A percentile compares a stretch with the other conserved stretches of the same genome.
Conservation (phyloP, 192 early-diverging fungal genomes). For the Umbelopsis isabellina region DNA sequence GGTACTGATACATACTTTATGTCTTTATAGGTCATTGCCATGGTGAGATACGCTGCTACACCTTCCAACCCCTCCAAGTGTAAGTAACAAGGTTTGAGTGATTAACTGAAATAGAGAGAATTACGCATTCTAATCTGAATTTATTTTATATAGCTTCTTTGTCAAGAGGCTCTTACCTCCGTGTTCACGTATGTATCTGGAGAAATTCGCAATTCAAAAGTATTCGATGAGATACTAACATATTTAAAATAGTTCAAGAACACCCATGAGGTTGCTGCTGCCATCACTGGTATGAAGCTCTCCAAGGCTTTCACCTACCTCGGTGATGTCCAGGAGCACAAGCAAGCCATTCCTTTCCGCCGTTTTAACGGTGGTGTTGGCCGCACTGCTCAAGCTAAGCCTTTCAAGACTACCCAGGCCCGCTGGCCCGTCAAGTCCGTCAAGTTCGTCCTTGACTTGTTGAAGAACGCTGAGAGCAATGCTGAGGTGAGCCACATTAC, state of each 20-base stretch:
- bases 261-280: slow-evolving; percentile 92
- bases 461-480: slow-evolving; percentile 96
- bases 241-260: slow-evolving; percentile 78
- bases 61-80: slow-evolving; percentile 78
- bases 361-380: slow-evolving; percentile 95
- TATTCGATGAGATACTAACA: slow-evolving; percentile 2
- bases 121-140: not conserved
- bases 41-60: slow-evolving; percentile 84
- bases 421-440: slow-evolving; percentile 97
- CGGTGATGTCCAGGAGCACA: slow-evolving; percentile 91
- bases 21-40: slow-evolving; percentile 43
- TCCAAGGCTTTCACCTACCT: slow-evolving; percentile 89
- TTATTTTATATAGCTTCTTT: slow-evolving; percentile 65
- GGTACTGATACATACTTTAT: not conserved
- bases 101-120: not conserved
- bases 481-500: slow-evolving; percentile 66
- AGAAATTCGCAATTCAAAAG: not conserved
- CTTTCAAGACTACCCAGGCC: slow-evolving; percentile 79
- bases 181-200: slow-evolving; percentile 62
- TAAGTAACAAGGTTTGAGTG: slow-evolving; percentile 33
- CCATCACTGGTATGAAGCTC: slow-evolving; percentile 90
- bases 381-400: slow-evolving; percentile 94
- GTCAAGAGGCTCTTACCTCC: slow-evolving; percentile 92
- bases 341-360: slow-evolving; percentile 95
- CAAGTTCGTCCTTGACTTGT: slow-evolving; percentile 87